phyloP scores from a whole-genome alignment of 495 filamentous ascomycete species.

The Saxophila tyrrhenica region DNA sequence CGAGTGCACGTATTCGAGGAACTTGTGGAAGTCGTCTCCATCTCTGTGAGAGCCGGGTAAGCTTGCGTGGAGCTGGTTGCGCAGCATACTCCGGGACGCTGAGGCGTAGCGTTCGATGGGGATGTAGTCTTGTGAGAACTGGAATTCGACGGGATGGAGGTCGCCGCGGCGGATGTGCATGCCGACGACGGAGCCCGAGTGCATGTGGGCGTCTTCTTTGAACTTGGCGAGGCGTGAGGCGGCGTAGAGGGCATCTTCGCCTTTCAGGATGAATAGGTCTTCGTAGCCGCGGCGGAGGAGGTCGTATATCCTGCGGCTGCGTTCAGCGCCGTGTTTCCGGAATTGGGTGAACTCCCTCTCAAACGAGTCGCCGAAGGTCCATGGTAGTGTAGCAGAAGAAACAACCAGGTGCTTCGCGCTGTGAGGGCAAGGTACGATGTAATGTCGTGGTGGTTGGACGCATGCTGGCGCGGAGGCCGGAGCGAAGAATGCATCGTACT shows the following conservation, averaged over 20 bases:
- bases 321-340: slow-evolving; percentile 35
- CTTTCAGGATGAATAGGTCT: slow-evolving; percentile 48
- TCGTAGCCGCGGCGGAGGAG: slow-evolving; percentile 53
- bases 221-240: slow-evolving; percentile 38
- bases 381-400: slow-evolving; percentile 47
- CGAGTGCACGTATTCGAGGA: slow-evolving; percentile 17
- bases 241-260: slow-evolving; percentile 48
- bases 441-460: slow-evolving; percentile 46
- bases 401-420: slow-evolving; percentile 55
- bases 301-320: slow-evolving; percentile 44
- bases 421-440: slow-evolving; percentile 61
- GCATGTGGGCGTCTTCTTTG: slow-evolving; percentile 24
- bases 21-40: slow-evolving; percentile 23
- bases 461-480: slow-evolving; percentile 46
- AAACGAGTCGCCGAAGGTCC: slow-evolving; percentile 48
- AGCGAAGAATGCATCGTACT: slow-evolving; percentile 55
- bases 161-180: slow-evolving; percentile 68
- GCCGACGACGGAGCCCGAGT: slow-evolving; percentile 43
- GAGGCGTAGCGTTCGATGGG: slow-evolving; percentile 50
- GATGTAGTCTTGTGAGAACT: slow-evolving; percentile 56
- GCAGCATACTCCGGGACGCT: slow-evolving; percentile 26
- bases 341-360: slow-evolving; percentile 38
- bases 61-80: background rate
- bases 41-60: background rate
- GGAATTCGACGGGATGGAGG: slow-evolving; percentile 51